Evolutionary conservation across 2,329 filamentous ascomycete species (phyloP).

Genomic region (Akanthomyces muscarius): DNA sequence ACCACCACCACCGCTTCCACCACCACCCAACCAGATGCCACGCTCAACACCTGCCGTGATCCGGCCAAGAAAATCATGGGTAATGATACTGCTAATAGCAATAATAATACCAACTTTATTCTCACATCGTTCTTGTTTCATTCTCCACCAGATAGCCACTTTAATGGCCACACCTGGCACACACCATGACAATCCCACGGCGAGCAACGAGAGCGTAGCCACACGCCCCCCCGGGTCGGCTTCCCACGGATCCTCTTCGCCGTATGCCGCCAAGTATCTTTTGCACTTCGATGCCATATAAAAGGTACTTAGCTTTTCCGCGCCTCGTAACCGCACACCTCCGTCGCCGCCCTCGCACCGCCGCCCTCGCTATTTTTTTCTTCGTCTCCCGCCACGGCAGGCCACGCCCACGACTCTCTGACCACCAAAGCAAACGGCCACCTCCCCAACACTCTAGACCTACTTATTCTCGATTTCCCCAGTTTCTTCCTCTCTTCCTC

Average conservation of each 20-base stretch:
- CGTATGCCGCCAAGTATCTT: conserved; percentile 8
- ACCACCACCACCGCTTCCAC: neutral
- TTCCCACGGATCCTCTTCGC: conserved; percentile 16
- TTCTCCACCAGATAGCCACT: conserved; percentile 16
- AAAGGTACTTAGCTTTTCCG: neutral
- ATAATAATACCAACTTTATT: conserved; percentile 5
- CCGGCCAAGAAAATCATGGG: neutral
- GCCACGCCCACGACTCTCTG: conserved; percentile 2
- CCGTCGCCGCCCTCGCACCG: neutral
- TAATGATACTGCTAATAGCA: neutral
- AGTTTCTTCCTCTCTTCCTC: neutral
- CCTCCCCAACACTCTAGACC: conserved; percentile 10
- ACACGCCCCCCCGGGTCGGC: conserved; percentile 12
- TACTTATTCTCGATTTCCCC: conserved; percentile 15
- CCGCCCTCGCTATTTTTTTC: neutral
- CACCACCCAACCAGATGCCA: neutral
- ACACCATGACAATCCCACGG: neutral
- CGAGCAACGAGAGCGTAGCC: neutral
- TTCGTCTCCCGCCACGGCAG: too few relatives aligned
- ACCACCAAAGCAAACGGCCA: conserved; percentile 10
- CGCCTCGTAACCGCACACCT: conserved; percentile 6
- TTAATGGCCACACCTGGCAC: conserved; percentile 13
- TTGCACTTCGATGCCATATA: neutral
- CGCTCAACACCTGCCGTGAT: neutral
- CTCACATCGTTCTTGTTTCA: conserved; percentile 8